Evolutionary conservation across 805 yeast genomes (phyloP).

Genomic region (Debaryomyces prosopidis): DNA sequence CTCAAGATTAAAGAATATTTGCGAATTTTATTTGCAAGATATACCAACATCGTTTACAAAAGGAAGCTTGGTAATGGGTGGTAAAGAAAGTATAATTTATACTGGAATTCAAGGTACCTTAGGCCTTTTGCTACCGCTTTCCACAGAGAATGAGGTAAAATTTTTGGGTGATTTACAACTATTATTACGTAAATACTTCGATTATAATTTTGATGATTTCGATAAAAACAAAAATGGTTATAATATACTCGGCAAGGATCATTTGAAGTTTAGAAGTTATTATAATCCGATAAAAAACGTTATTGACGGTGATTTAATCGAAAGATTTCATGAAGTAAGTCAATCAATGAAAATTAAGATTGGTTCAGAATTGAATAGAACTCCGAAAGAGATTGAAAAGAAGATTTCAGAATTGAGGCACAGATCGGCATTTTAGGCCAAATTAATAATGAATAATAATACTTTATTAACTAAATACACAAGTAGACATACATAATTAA

Average conservation of each 20-base stretch:
- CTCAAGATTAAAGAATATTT: slow-evolving; percentile 47
- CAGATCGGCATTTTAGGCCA: slow-evolving; percentile 34
- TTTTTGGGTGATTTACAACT: slow-evolving; percentile 58
- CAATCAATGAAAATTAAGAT: slow-evolving; percentile 35
- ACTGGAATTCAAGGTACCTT: slow-evolving; percentile 81
- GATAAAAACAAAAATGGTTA: slow-evolving; percentile 23
- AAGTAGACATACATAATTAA: not conserved
- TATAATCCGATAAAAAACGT: slow-evolving; percentile 77
- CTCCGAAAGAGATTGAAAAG: slow-evolving; percentile 50
- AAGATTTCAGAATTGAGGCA: slow-evolving; percentile 54
- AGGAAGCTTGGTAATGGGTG: slow-evolving; percentile 59
- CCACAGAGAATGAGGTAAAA: slow-evolving; percentile 59
- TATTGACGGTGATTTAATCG: slow-evolving; percentile 88
- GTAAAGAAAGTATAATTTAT: slow-evolving; percentile 63
- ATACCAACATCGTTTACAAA: slow-evolving; percentile 61
- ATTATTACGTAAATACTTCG: slow-evolving; percentile 34
- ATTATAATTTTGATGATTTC: slow-evolving; percentile 24
- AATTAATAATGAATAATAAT: not conserved
- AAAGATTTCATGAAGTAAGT: slow-evolving; percentile 44
- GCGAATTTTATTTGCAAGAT: slow-evolving; percentile 70
- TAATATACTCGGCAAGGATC: slow-evolving; percentile 65
- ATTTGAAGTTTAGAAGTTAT: slow-evolving; percentile 68
- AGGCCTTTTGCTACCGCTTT: slow-evolving; percentile 71
- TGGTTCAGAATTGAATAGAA: slow-evolving; percentile 44
- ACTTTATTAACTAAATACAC: not conserved